Conservation (phyloP, 805 yeast species). For the Henningerozyma blattae region DNA sequence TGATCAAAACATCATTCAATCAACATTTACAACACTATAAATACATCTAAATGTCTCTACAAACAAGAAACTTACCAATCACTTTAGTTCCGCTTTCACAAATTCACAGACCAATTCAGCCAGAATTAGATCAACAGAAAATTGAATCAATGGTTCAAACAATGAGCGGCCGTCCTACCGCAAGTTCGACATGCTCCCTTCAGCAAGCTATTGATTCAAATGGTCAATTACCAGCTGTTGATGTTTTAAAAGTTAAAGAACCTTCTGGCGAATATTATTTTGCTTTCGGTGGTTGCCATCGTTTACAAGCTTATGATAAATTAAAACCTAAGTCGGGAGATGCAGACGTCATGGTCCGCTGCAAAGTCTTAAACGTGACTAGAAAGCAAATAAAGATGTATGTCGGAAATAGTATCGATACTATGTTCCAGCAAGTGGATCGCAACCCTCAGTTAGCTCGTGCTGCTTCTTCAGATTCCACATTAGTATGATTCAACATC, state of each 20-base stretch:
- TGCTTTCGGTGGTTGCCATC: slow-evolving; percentile 86
- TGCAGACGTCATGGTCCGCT: slow-evolving; percentile 39
- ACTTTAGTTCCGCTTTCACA: slow-evolving; percentile 52
- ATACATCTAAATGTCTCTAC: slow-evolving; percentile 60
- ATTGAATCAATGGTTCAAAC: slow-evolving; percentile 74
- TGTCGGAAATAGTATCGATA: slow-evolving; percentile 40
- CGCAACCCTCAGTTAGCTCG: no score
- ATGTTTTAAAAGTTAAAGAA: slow-evolving; percentile 57
- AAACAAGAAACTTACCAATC: slow-evolving; percentile 41
- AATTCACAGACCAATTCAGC: slow-evolving; percentile 75
- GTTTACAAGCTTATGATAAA: slow-evolving; percentile 76
- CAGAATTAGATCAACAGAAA: slow-evolving; percentile 63
- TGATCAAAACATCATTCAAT: no score
- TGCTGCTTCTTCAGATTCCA: no score
- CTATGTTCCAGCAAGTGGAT: slow-evolving; percentile 7
- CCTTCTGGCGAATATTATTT: slow-evolving; percentile 52
- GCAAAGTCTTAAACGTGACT: slow-evolving; percentile 68
- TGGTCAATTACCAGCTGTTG: slow-evolving; percentile 75
- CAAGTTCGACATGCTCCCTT: slow-evolving; percentile 45
- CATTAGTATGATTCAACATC: no score
- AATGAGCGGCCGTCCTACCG: slow-evolving; percentile 49
- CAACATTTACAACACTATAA: no score
- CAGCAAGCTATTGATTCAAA: slow-evolving; percentile 25
- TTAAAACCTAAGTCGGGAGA: slow-evolving; percentile 26
- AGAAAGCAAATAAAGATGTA: slow-evolving; percentile 54